Percentiles rank a stretch among this genome's conserved stretches.
Evolutionary conservation across 257 asterid species (phyloP).

Genomic region (Solanum verrucosum): DNA sequence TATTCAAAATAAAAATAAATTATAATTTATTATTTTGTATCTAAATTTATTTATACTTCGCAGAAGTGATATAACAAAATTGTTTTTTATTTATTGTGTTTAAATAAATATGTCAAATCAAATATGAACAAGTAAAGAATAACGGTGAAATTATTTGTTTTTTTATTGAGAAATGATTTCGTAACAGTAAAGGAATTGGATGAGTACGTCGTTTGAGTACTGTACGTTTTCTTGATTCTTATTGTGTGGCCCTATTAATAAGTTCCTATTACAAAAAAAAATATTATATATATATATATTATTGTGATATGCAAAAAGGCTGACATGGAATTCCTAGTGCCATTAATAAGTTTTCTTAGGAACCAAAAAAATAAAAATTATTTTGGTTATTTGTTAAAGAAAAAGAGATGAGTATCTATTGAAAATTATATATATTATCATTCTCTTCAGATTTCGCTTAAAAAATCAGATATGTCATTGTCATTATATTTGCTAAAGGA

Average conservation of each 20-base stretch:
- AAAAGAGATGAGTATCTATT: fast-evolving
- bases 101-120: fast-evolving
- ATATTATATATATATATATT: background rate
- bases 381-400: background rate
- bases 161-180: background rate
- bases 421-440: background rate
- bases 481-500: background rate
- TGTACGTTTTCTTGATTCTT: background rate
- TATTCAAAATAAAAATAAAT: too few species aligned
- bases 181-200: background rate
- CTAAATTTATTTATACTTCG: background rate
- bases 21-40: too few species aligned
- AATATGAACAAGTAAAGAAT: fast-evolving
- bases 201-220: background rate
- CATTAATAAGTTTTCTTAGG: background rate
- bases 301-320: background rate
- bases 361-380: background rate
- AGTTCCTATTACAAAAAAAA: background rate
- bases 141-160: background rate
- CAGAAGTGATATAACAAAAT: too few species aligned
- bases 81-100: too few species aligned
- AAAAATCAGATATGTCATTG: too few species aligned
- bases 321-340: background rate
- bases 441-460: too few species aligned
- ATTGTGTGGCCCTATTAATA: background rate